Conservation (phyloP, 768 basidiomycete species). For the Amanita fuliginea region DNA sequence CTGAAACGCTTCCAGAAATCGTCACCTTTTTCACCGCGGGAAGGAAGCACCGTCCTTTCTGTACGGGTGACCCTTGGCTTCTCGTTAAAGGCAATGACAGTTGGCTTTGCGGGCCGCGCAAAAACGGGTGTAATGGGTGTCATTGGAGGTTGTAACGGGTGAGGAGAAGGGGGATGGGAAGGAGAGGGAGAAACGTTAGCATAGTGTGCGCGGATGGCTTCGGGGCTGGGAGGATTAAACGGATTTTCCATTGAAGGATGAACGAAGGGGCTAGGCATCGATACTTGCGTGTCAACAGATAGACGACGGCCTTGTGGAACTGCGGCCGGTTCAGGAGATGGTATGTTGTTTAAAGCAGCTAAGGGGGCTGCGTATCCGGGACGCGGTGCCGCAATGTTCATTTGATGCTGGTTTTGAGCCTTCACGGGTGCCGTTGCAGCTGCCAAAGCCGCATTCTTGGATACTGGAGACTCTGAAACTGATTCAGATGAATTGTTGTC, state of each 20-base stretch:
- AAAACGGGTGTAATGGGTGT: slow-evolving; percentile 76
- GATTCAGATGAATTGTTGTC: slow-evolving; percentile 22
- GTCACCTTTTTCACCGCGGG: slow-evolving; percentile 64
- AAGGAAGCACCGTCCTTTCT: slow-evolving; percentile 59
- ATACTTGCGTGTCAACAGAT: slow-evolving; percentile 10
- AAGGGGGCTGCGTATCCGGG: slow-evolving; percentile 70
- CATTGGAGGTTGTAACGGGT: slow-evolving; percentile 65
- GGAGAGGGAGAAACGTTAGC: slow-evolving; percentile 7
- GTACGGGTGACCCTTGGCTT: slow-evolving; percentile 22
- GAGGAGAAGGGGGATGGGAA: slow-evolving; percentile 33
- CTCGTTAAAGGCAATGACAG: slow-evolving; percentile 33
- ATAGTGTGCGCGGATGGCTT: slow-evolving; percentile 10
- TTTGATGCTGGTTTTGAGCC: slow-evolving; percentile 7
- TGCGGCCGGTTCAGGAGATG: slow-evolving; percentile 33
- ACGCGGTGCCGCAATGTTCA: slow-evolving; percentile 50
- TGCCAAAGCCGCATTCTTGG: slow-evolving; percentile 27
- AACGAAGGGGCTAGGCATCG: slow-evolving; percentile 5
- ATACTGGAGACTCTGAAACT: slow-evolving; percentile 11
- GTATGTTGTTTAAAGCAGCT: slow-evolving; percentile 43
- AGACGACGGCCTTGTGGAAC: slow-evolving; percentile 21
- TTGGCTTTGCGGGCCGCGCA: slow-evolving; percentile 41
- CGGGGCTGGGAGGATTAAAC: slow-evolving; percentile 12
- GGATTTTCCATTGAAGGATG: slow-evolving; percentile 16
- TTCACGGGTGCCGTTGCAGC: slow-evolving; percentile 17
- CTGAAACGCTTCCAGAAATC: slow-evolving; percentile 85